phyloP scores from a whole-genome alignment of 2,329 filamentous ascomycete species.

The Escovopsis sp. region DNA sequence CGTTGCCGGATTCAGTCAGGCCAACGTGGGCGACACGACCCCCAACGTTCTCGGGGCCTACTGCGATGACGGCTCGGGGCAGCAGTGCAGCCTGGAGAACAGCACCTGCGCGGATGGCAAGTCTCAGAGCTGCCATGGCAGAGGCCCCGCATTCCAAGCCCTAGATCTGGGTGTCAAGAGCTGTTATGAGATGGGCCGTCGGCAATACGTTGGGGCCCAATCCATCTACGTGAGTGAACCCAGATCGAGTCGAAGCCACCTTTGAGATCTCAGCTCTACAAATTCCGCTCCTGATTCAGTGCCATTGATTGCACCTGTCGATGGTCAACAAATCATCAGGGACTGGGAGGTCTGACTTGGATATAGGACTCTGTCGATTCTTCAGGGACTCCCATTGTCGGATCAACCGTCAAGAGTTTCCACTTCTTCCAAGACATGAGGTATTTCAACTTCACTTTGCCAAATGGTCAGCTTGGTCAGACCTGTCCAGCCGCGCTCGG shows the following conservation, averaged over 20 bases:
- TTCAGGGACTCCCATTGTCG: conserved; percentile 35
- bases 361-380: conserved; percentile 37
- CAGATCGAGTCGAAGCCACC: not conserved
- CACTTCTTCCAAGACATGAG: conserved; percentile 78
- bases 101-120: conserved; percentile 65
- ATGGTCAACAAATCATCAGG: no score
- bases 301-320: no score
- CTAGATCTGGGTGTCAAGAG: conserved; percentile 58
- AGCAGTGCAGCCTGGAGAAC: conserved; percentile 59
- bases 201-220: conserved; percentile 50
- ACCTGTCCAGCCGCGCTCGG: conserved; percentile 83
- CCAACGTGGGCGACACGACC: conserved; percentile 80
- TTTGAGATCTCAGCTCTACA: not conserved
- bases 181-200: conserved; percentile 59
- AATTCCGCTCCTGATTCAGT: not conserved
- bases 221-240: conserved; percentile 20
- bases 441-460: conserved; percentile 55
- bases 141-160: conserved; percentile 52
- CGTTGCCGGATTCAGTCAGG: conserved; percentile 83
- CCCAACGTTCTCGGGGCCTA: conserved; percentile 79
- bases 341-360: no score
- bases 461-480: conserved; percentile 52
- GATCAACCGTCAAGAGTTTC: conserved; percentile 59
- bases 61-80: conserved; percentile 70
- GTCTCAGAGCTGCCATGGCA: conserved; percentile 56